These are phyloP conservation scores for Pontederia crassipes DNA, from an alignment of 176 grass and related monocot species.

Conservation along the genomic window DNA sequence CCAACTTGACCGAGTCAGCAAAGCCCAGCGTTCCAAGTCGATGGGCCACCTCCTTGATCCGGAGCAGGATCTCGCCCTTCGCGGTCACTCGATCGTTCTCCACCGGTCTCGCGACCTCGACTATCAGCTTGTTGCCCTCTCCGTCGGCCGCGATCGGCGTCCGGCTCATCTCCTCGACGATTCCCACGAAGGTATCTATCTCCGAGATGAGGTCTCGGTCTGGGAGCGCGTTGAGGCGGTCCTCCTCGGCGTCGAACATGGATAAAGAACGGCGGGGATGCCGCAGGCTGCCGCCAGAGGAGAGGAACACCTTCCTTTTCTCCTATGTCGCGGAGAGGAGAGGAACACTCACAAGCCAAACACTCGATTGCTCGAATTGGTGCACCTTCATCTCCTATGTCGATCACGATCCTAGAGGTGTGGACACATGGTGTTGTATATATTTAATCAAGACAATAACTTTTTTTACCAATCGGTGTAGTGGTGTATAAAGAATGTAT, in stretches of 20 bases:
- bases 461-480: too few relatives aligned
- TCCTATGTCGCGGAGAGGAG: background rate
- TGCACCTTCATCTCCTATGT: too few relatives aligned
- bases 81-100: slow-evolving; percentile 47
- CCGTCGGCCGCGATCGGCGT: slow-evolving; percentile 28
- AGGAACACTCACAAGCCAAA: background rate
- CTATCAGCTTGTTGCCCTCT: slow-evolving; percentile 31
- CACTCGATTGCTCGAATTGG: too few relatives aligned
- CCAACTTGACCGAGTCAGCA: slow-evolving; percentile 54
- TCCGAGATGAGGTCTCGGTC: slow-evolving; percentile 31
- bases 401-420: too few relatives aligned
- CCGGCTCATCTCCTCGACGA: slow-evolving; percentile 34
- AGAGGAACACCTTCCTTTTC: too few relatives aligned
- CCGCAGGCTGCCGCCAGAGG: too few relatives aligned
- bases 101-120: slow-evolving; percentile 38
- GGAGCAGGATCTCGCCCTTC: slow-evolving; percentile 37
- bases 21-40: slow-evolving; percentile 50
- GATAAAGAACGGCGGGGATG: background rate
- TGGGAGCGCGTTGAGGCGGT: slow-evolving; percentile 1
- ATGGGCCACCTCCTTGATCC: slow-evolving; percentile 42
- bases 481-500: too few relatives aligned
- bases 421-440: too few relatives aligned
- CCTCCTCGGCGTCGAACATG: background rate
- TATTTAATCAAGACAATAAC: too few relatives aligned
- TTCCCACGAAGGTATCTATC: slow-evolving; percentile 37